A percentile compares a stretch with the other conserved stretches of the same genome.
Evolutionary conservation across 2,329 filamentous ascomycete species (phyloP).

Genomic region (Cyclaneusma minus): DNA sequence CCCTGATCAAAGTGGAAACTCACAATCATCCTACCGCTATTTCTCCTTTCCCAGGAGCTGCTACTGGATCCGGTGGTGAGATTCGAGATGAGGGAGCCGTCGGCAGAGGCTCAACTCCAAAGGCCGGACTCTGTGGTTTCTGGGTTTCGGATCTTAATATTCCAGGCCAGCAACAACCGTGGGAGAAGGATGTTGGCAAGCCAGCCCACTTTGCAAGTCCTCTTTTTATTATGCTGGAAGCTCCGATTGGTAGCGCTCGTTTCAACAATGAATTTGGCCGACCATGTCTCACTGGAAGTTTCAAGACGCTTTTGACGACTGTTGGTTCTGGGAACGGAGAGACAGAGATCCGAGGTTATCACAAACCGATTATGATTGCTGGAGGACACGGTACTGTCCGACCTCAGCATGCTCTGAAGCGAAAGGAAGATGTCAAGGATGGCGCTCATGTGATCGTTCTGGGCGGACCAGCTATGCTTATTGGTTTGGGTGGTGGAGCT

Average conservation of each 20-base stretch:
- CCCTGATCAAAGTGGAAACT: conserved; percentile 89
- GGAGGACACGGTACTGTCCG: conserved; percentile 87
- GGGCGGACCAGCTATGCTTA: conserved; percentile 93
- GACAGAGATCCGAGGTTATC: conserved; percentile 70
- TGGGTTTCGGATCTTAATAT: conserved; percentile 91
- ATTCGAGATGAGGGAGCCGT: conserved; percentile 93
- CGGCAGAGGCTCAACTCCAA: conserved; percentile 80
- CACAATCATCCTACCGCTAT: conserved; percentile 97
- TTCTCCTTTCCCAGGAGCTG: conserved; percentile 81
- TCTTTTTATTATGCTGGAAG: conserved; percentile 94
- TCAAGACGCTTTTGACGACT: conserved; percentile 71
- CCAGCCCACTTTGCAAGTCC: conserved; percentile 86
- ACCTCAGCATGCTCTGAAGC: conserved; percentile 81
- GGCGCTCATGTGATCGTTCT: conserved; percentile 89
- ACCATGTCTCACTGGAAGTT: conserved; percentile 76
- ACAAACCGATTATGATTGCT: conserved; percentile 98
- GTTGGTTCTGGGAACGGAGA: conserved; percentile 40
- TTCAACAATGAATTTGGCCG: conserved; percentile 98
- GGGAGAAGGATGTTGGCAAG: conserved; percentile 83
- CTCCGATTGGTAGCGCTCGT: conserved; percentile 82
- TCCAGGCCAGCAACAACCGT: conserved; percentile 66
- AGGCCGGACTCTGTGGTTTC: conserved; percentile 83
- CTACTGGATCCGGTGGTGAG: conserved; percentile 88
- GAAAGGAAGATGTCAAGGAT: conserved; percentile 59
- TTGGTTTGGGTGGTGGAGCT: conserved; percentile 87